Conservation (phyloP, 2,329 filamentous ascomycete genomes). For the Fusarium robinianum region DNA sequence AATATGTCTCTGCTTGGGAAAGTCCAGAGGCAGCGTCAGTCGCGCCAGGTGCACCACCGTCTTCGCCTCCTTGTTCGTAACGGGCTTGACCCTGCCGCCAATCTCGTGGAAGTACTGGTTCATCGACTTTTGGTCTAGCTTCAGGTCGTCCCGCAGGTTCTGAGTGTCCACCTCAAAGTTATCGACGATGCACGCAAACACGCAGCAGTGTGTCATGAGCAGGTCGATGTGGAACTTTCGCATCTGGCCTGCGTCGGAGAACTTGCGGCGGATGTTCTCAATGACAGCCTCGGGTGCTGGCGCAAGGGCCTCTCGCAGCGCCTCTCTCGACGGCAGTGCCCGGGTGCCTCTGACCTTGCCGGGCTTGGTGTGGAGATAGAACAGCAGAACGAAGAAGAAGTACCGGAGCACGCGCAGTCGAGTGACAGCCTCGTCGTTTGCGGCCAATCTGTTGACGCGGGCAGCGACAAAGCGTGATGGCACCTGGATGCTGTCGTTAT, state of each 20-base stretch:
- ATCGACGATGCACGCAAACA: constrained; percentile 71
- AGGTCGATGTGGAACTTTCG: constrained; percentile 74
- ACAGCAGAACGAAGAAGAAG: constrained; percentile 60
- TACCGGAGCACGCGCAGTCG: constrained; percentile 65
- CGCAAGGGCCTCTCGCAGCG: constrained; percentile 60
- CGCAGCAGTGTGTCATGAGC: constrained; percentile 73
- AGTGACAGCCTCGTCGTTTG: constrained; percentile 56
- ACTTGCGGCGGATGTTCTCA: constrained; percentile 70
- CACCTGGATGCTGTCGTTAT: constrained; percentile 60
- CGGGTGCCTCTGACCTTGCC: constrained; percentile 53
- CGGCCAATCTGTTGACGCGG: constrained; percentile 59
- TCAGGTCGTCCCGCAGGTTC: constrained; percentile 71
- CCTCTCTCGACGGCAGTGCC: constrained; percentile 63
- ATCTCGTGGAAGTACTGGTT: constrained; percentile 76
- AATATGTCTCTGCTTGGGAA: constrained; percentile 66
- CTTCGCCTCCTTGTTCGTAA: constrained; percentile 65
- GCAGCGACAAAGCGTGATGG: constrained; percentile 67
- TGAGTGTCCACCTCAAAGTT: constrained; percentile 73
- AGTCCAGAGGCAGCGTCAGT: constrained; percentile 77
- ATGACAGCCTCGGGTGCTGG: constrained; percentile 65
- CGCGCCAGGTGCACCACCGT: constrained; percentile 63
- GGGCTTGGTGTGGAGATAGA: constrained; percentile 54
- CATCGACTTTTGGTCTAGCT: constrained; percentile 72
- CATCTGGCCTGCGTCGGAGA: constrained; percentile 66
- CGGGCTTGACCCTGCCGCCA: constrained; percentile 67